Base-by-base conservation (phyloP, 2,329 filamentous ascomycete genomes). In the Colletotrichum abscissum region DNA sequence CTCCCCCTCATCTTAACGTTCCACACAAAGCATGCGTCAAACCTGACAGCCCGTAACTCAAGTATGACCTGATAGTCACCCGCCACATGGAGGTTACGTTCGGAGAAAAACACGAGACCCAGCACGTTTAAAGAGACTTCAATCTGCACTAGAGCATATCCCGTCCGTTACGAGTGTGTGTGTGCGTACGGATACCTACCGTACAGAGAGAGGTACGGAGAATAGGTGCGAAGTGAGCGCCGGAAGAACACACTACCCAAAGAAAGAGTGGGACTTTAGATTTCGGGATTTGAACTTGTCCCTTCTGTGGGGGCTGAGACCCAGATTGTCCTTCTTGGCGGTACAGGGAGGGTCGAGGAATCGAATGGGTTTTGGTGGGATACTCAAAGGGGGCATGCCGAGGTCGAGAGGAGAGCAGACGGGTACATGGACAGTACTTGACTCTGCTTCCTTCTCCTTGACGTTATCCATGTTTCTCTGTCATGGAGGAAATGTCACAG, bases 221-320 rank as follows among this genome's bases (percentile, higher is more conserved):
- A 60, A 9, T 24, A 22, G 35, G 58, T 8, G 58, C 58, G 3
- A n/a, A n/a, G 22, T n/a, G n/a, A 60, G 35, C 16, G 35, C 35
- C 26, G 42, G 16, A 35, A 35, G n/a, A 57, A 46, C 14, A 52
- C 57, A 58, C 57, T 63, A 62, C 46, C 56, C 35, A 46, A 49
- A 52, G 19, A 46, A 28, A 58, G 52, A 63, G 65, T 72, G 65
- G 69, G 58, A 24, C 54, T 33, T n/a, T 24, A 54, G 42, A 33
- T 59, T 63, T 69, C 69, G 65, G 58, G 69, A 59, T 58, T 72
- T 69, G 69, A 72, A 72, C 24, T 55, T 42, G 58, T 54, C 19
- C n/a, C 65, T 69, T 22, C 30, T 54, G 52, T 64, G 69, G 65
- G 69, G 65, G 69, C 58, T 54, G 26, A 54, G n/a, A 55, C 55